These are phyloP conservation scores for Corchorus capsularis DNA, from an alignment of 345 rosid species.

Conservation along the genomic window DNA sequence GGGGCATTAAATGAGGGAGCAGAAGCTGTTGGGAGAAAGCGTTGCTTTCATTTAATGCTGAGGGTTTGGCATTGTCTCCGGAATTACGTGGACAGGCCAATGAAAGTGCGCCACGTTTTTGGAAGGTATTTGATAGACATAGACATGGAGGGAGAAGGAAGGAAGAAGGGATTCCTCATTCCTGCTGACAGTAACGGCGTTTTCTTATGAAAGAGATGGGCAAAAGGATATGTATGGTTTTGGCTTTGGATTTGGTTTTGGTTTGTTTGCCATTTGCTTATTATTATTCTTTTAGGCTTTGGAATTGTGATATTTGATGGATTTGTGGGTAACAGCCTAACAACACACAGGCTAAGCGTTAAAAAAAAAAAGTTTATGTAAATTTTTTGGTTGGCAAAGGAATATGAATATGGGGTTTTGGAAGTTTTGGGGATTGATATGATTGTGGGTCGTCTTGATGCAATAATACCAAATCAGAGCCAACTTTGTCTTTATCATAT, in stretches of 20 bases:
- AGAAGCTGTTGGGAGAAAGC: conserved; percentile 34
- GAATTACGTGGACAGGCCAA: conserved; percentile 17
- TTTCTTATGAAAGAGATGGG: background rate
- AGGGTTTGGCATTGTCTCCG: conserved; percentile 12
- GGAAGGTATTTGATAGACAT: background rate
- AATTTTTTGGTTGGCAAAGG: background rate
- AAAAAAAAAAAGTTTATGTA: too few relatives aligned
- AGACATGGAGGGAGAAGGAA: background rate
- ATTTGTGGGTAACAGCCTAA: background rate
- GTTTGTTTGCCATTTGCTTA: background rate
- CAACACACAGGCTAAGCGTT: background rate
- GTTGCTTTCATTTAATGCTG: conserved; percentile 37
- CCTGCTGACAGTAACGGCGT: conserved; percentile 13
- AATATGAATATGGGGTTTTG: background rate
- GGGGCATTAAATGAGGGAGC: conserved; percentile 40
- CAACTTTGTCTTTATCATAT: background rate
- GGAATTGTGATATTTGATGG: background rate
- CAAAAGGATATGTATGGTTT: background rate
- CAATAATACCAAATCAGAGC: background rate
- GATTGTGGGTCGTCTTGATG: background rate
- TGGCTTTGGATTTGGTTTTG: background rate
- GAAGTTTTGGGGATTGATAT: conserved; percentile 4
- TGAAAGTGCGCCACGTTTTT: conserved; percentile 11
- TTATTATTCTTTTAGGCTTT: too few relatives aligned
- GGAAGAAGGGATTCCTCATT: background rate